Conservation (phyloP, 441 rosid species). For the Corymbia citriodora region DNA sequence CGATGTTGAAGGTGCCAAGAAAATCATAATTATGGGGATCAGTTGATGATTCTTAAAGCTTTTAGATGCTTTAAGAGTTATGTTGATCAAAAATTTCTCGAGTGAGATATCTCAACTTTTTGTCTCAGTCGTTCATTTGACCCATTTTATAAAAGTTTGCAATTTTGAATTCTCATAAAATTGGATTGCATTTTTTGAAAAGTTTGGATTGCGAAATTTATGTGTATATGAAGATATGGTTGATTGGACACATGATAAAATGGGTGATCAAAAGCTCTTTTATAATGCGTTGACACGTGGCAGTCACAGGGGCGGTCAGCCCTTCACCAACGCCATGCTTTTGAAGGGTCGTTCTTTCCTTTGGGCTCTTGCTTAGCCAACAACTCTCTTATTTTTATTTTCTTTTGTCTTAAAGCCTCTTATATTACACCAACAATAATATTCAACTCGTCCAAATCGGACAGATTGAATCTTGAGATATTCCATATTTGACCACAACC, state of each 20-base stretch:
- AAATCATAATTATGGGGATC: neutral
- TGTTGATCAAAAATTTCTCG: neutral
- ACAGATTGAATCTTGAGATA: fast-evolving
- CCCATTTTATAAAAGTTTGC: neutral
- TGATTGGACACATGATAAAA: neutral
- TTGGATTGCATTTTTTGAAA: neutral
- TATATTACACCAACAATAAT: neutral
- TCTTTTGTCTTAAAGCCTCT: neutral
- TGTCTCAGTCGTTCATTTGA: neutral
- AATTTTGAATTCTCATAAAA: neutral
- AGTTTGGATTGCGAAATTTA: neutral
- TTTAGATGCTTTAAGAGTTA: neutral
- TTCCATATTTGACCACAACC: neutral
- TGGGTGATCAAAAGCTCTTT: neutral
- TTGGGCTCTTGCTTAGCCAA: neutral
- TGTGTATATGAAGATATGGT: neutral
- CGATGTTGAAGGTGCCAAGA: neutral
- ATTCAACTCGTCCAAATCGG: neutral
- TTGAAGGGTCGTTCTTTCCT: neutral
- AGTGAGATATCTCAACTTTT: neutral
- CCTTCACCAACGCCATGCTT: neutral
- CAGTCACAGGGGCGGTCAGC: neutral
- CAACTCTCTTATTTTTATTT: neutral
- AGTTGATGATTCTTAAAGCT: neutral
- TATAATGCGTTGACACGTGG: neutral